Evolutionary conservation across 257 asterid species (phyloP), one percentile per base, ranked within the genome.

Genomic region (Plantago ovata): DNA sequence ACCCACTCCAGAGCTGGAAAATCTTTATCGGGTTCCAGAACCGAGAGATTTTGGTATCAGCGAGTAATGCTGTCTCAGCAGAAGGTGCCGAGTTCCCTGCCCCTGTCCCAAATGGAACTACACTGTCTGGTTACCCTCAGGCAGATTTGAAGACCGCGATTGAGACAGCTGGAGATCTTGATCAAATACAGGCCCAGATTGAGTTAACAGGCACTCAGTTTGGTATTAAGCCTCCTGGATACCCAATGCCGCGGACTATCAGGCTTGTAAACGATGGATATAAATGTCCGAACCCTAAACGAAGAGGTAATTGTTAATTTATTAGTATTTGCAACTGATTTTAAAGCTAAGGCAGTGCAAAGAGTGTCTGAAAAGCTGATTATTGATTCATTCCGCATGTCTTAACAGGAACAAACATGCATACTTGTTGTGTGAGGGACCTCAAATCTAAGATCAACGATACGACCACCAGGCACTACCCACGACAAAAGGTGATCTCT

Each of bases 111-210:
- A 80, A 80, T 13, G 95, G 88, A 18, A 82, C 88, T 2, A 20
- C 72, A 7, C 71, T 85, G 9, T 71, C 80, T 0, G 88, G 91
- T 20, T 74, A 72, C 69, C 89, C 86, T 13, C 68, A 65, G 68
- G n/a, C 81, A 1, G 85, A 85, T 73, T 68, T 82, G 62, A 72
- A 72, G 58, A 80, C 88, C 1, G 78, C 92, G 3, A 77, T 85
- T 13, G 81, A 74, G 3, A 82, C 91, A 0, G 86, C 88, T 0
- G 89, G 89, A 6, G 89, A 82, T 65, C 45, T 64, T 10, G 36
- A 66, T 1, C 81, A 82, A 57, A 78, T 76, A 47, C 79, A 73
- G 67, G 79, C 60, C 0, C 66, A 64, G 49, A 64, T 82, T 12
- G 53, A 63, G 13, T 55, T 85, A 7, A 58, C 69, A 40, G 88